A percentile compares a stretch with the other conserved stretches of the same genome.
Evolutionary conservation across 352 stramenopile genomes (phyloP).

Genomic region (Globisporangium radiosum): DNA sequence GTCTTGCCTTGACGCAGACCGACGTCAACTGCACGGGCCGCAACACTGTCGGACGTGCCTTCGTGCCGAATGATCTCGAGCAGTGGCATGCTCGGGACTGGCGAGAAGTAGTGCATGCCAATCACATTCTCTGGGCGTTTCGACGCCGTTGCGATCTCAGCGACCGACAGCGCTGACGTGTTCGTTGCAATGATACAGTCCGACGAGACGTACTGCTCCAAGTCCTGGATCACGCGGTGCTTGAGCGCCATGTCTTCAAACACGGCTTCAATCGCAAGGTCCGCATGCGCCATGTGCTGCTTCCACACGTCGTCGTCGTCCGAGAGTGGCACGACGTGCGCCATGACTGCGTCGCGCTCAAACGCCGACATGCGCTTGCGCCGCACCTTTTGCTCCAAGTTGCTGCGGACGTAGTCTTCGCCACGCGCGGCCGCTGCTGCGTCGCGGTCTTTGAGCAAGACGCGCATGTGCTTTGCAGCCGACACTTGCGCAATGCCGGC

Average conservation of each 20-base stretch:
- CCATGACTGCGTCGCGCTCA: conserved; percentile 88
- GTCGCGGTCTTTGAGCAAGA: conserved; percentile 96
- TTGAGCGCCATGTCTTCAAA: conserved; percentile 98
- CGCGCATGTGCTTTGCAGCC: conserved; percentile 91
- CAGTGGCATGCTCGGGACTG: conserved; percentile 96
- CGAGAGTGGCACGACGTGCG: conserved; percentile 90
- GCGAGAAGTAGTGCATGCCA: conserved; percentile 99
- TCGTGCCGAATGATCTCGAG: conserved; percentile 98
- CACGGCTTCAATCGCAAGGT: conserved; percentile 98
- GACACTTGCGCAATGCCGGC: conserved; percentile 96
- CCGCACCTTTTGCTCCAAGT: conserved; percentile 95
- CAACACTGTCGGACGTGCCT: conserved; percentile 84
- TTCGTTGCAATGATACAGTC: conserved; percentile 98
- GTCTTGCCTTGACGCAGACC: conserved; percentile 98
- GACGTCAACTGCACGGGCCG: conserved; percentile 91
- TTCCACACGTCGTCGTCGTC: conserved; percentile 91
- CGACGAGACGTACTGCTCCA: conserved; percentile 90
- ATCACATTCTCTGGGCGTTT: conserved; percentile 90
- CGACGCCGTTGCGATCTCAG: conserved; percentile 87
- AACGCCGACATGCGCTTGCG: conserved; percentile 90
- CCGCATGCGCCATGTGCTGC: conserved; percentile 89
- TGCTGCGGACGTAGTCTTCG: conserved; percentile 92
- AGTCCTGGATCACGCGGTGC: conserved; percentile 91
- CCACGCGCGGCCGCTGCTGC: conserved; percentile 71
- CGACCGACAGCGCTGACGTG: conserved; percentile 96